These are phyloP conservation scores for Triticum dicoccoides DNA, from an alignment of 176 grass and related monocot species.

Conservation along the genomic window DNA sequence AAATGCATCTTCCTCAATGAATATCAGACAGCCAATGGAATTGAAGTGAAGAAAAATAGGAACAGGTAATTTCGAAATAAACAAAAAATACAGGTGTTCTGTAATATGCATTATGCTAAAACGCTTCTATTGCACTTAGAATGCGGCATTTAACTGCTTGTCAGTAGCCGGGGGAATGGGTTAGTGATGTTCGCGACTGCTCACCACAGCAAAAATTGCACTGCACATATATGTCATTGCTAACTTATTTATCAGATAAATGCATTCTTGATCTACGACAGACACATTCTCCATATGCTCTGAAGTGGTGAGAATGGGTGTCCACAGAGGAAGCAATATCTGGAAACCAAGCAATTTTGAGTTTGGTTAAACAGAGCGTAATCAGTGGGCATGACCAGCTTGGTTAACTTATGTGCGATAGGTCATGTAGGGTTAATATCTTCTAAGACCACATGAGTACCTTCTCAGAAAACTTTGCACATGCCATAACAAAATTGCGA, in stretches of 20 bases:
- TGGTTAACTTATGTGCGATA: background rate
- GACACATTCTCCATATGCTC: background rate
- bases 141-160: background rate
- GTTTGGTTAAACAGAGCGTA: background rate
- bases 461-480: background rate
- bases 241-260: slow-evolving; percentile 12
- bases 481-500: background rate
- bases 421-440: background rate
- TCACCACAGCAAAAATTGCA: background rate
- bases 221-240: background rate
- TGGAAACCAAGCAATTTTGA: background rate
- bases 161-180: background rate
- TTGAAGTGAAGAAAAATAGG: background rate
- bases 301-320: background rate
- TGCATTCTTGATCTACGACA: background rate
- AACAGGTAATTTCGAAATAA: background rate
- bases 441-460: background rate
- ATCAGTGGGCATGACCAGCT: background rate
- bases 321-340: background rate
- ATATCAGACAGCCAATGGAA: background rate
- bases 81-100: background rate
- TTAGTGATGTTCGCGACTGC: background rate
- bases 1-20: background rate
- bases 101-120: background rate
- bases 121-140: background rate